phyloP scores from a whole-genome alignment of 257 asterid species.

The Solanum tarijense region DNA sequence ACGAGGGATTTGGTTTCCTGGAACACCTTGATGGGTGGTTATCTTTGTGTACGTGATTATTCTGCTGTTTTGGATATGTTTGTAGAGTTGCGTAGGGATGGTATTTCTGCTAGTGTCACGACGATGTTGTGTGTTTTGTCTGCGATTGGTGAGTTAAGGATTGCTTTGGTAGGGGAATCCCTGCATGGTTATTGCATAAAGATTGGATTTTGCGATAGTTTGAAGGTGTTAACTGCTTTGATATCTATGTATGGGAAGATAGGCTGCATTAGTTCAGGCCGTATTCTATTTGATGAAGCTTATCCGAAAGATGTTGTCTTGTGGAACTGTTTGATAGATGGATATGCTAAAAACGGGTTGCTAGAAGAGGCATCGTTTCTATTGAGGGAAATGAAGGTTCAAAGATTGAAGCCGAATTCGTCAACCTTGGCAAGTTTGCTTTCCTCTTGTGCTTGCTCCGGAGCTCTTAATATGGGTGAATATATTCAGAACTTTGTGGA shows the following conservation, averaged over 20 bases:
- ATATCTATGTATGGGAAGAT: conserved; percentile 50
- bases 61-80: conserved; percentile 30
- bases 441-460: conserved; percentile 41
- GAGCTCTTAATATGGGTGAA: conserved; percentile 27
- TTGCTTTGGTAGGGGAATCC: conserved; percentile 13
- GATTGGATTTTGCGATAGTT: conserved; percentile 32
- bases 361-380: conserved; percentile 30
- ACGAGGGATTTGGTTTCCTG: conserved; percentile 39
- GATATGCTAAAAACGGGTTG: conserved; percentile 36
- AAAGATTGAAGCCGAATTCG: conserved; percentile 26
- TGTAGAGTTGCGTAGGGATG: conserved; percentile 11
- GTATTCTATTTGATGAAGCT: conserved; percentile 36
- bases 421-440: conserved; percentile 48
- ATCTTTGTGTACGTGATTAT: conserved; percentile 18
- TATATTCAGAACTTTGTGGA: conserved; percentile 17
- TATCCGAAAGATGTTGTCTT: conserved; percentile 33
- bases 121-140: conserved; percentile 31
- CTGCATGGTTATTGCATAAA: conserved; percentile 42
- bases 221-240: conserved; percentile 31
- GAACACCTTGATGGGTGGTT: conserved; percentile 63
- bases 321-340: conserved; percentile 71
- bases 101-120: conserved; percentile 13
- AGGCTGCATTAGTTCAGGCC: conserved; percentile 17
- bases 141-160: conserved; percentile 19
- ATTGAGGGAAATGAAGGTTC: conserved; percentile 31